phyloP scores from a whole-genome alignment of 495 filamentous ascomycete genomes.

The Talaromyces wortmannii region DNA sequence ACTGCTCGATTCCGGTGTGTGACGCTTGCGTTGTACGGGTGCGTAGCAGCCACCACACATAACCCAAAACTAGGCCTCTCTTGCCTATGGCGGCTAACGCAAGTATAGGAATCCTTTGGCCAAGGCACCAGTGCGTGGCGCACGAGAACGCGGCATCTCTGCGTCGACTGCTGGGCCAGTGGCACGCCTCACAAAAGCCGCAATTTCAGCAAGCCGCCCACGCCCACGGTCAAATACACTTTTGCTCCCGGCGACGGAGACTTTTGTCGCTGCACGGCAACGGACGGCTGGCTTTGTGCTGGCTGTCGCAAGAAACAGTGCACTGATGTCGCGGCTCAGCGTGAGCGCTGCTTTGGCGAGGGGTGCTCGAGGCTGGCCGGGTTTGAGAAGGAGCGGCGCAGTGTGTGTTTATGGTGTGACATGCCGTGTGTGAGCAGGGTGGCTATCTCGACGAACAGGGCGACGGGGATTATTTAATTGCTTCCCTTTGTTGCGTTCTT shows the following conservation, averaged over 20 bases:
- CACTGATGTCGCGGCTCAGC: not conserved
- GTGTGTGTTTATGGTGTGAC: slow-evolving; percentile 20
- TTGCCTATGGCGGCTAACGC: not conserved
- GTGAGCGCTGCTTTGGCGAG: slow-evolving; percentile 10
- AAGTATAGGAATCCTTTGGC: not conserved
- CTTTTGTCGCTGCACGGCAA: slow-evolving; percentile 13
- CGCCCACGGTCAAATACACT: not conserved
- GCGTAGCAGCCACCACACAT: not conserved
- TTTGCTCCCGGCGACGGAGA: slow-evolving; percentile 4
- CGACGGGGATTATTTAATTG: no score
- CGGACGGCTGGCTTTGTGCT: slow-evolving; percentile 16
- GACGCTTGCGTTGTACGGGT: slow-evolving; percentile 18
- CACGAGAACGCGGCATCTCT: slow-evolving; percentile 12
- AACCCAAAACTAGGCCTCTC: not conserved
- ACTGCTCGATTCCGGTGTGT: slow-evolving; percentile 19
- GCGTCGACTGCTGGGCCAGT: slow-evolving; percentile 8
- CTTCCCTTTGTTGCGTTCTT: no score
- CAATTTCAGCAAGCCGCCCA: not conserved
- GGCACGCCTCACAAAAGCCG: slow-evolving; percentile 9
- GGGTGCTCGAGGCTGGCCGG: slow-evolving; percentile 6
- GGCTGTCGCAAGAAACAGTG: slow-evolving; percentile 17
- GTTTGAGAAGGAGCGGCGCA: slow-evolving; percentile 5
- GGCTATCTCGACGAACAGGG: no score
- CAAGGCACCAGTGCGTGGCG: slow-evolving; percentile 3
- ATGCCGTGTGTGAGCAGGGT: not conserved